Evolutionary conservation across 345 rosid species (phyloP).

Genomic region (Salix viminalis): DNA sequence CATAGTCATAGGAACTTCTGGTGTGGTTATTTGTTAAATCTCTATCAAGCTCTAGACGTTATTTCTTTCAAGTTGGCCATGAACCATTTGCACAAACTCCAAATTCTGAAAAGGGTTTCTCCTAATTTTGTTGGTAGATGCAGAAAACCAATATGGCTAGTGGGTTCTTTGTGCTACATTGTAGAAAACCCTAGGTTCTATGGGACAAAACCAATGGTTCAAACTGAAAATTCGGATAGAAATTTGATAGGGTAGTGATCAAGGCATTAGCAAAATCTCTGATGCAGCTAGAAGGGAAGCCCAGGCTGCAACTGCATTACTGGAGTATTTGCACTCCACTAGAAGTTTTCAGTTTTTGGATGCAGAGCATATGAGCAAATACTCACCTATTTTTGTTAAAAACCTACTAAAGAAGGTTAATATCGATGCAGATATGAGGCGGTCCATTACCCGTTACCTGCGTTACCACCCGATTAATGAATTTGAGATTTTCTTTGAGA

Average conservation of each 20-base stretch:
- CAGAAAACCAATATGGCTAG: slow-evolving; percentile 19
- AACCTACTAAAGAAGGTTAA: slow-evolving; percentile 37
- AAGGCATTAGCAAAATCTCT: slow-evolving; percentile 22
- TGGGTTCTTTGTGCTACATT: slow-evolving; percentile 16
- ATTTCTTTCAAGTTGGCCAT: slow-evolving; percentile 17
- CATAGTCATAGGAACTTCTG: too few relatives aligned
- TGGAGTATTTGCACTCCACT: slow-evolving; percentile 63
- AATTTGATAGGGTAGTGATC: slow-evolving; percentile 3
- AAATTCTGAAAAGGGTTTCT: slow-evolving; percentile 46
- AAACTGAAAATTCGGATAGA: slow-evolving; percentile 6
- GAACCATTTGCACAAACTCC: slow-evolving; percentile 37
- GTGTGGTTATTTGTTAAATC: background rate
- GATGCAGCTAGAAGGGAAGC: slow-evolving; percentile 38
- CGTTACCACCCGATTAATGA: slow-evolving; percentile 79
- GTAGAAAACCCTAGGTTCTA: slow-evolving; percentile 42
- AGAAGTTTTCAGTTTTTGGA: slow-evolving; percentile 51
- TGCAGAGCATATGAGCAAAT: slow-evolving; percentile 68
- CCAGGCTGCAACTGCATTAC: slow-evolving; percentile 60
- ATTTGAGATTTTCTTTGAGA: slow-evolving; percentile 85
- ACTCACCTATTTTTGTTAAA: slow-evolving; percentile 49
- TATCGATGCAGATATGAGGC: slow-evolving; percentile 29
- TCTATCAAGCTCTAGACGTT: too few relatives aligned
- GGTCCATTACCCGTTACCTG: slow-evolving; percentile 41
- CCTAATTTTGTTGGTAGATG: slow-evolving; percentile 24
- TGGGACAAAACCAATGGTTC: slow-evolving; percentile 18